Percentiles rank a stretch among this genome's conserved stretches.
phyloP scores from a whole-genome alignment of 805 yeast genomes.

The Wickerhamomyces queroliae region DNA sequence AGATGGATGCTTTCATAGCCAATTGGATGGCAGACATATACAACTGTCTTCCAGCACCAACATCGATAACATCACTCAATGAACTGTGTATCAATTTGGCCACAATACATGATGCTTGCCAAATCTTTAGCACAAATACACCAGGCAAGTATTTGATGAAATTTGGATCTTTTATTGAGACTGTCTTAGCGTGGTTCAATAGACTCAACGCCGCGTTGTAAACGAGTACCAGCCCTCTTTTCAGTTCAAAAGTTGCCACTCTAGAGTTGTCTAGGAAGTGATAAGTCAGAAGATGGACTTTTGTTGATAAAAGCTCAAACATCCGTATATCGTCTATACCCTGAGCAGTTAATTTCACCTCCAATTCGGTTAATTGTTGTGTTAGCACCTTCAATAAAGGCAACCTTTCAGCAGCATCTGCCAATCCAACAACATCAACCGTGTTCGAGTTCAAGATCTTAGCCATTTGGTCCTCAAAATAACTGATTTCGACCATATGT shows the following conservation, averaged over 20 bases:
- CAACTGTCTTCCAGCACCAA: slow-evolving; percentile 63
- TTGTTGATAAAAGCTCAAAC: slow-evolving; percentile 63
- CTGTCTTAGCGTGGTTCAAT: slow-evolving; percentile 57
- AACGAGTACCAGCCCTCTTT: slow-evolving; percentile 67
- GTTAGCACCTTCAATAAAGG: slow-evolving; percentile 69
- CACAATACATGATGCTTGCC: slow-evolving; percentile 90
- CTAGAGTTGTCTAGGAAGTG: slow-evolving; percentile 59
- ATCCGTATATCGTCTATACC: slow-evolving; percentile 63
- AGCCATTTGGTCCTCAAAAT: slow-evolving; percentile 81
- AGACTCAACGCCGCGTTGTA: slow-evolving; percentile 76
- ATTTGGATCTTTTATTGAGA: slow-evolving; percentile 51
- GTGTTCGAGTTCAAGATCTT: slow-evolving; percentile 69
- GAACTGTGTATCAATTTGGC: slow-evolving; percentile 76
- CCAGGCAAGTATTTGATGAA: slow-evolving; percentile 80
- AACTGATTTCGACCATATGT: slow-evolving; percentile 77
- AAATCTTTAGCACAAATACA: slow-evolving; percentile 70
- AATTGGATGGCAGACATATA: slow-evolving; percentile 62
- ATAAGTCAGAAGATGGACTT: slow-evolving; percentile 79
- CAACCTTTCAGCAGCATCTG: slow-evolving; percentile 62
- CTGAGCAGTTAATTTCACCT: slow-evolving; percentile 43
- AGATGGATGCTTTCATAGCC: slow-evolving; percentile 73
- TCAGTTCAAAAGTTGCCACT: slow-evolving; percentile 46
- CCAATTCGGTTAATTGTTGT: slow-evolving; percentile 72
- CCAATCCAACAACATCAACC: slow-evolving; percentile 58
- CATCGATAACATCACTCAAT: slow-evolving; percentile 58